Evolutionary conservation across 1,139 yeast genomes (phyloP).

Genomic region (Taphrina pruni): DNA sequence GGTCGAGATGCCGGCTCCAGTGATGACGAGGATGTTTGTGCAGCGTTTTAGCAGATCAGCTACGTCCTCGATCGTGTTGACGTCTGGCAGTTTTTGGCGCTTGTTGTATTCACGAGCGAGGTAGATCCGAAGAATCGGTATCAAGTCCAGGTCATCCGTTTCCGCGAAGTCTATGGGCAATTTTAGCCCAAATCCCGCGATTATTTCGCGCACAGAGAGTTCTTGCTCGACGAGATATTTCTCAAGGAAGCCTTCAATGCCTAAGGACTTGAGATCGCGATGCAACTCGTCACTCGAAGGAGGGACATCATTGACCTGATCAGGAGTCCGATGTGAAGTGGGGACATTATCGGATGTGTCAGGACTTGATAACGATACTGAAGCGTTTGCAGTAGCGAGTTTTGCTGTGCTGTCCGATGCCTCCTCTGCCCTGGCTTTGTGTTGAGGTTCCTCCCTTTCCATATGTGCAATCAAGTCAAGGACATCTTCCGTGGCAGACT

Average conservation of each 20-base stretch:
- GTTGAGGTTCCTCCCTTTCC: background rate
- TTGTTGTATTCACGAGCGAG: constrained; percentile 27
- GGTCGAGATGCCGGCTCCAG: constrained; percentile 97
- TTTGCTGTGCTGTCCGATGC: background rate
- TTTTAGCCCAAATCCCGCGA: constrained; percentile 18
- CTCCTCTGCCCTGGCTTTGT: background rate
- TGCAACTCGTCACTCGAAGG: background rate
- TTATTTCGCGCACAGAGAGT: constrained; percentile 6
- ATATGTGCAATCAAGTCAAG: constrained; percentile 20
- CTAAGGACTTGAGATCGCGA: constrained; percentile 14
- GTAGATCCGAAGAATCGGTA: constrained; percentile 28
- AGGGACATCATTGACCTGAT: background rate
- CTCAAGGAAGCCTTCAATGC: constrained; percentile 22
- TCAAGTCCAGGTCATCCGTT: constrained; percentile 4
- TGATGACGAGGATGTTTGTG: constrained; percentile 72
- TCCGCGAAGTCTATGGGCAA: constrained; percentile 28
- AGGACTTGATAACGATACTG: background rate
- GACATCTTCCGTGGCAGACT: constrained; percentile 20
- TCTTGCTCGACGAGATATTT: constrained; percentile 4
- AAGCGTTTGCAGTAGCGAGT: background rate
- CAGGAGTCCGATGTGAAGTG: background rate
- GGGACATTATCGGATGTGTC: background rate
- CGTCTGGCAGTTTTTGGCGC: constrained; percentile 48
- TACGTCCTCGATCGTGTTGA: constrained; percentile 67
- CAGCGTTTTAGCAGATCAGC: constrained; percentile 62